A percentile compares a stretch with the other conserved stretches of the same genome.
These are phyloP conservation scores for Secale cereale DNA, from an alignment of 176 grass and related monocot genomes.

Conservation along the genomic window DNA sequence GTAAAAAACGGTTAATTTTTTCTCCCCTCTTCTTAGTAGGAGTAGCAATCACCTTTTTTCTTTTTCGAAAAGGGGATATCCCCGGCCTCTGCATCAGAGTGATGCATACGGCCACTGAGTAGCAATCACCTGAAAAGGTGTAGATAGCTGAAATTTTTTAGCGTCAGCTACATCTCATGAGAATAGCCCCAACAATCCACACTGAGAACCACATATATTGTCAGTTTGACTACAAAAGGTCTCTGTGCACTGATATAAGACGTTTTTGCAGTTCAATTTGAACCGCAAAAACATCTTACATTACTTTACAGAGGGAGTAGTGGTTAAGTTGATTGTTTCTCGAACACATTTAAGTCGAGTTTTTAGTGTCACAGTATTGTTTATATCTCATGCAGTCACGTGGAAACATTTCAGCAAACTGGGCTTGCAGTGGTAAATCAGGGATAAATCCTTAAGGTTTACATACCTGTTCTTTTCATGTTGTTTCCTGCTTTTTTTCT, in stretches of 20 bases:
- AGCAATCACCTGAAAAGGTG: conserved; percentile 17
- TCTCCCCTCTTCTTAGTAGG: not conserved
- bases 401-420: too few species aligned
- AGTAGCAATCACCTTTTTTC: conserved; percentile 20
- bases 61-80: too few species aligned
- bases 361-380: not conserved
- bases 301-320: not conserved
- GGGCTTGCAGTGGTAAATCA: too few species aligned
- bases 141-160: not conserved
- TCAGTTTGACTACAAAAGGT: not conserved
- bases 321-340: not conserved
- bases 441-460: too few species aligned
- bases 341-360: not conserved
- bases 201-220: not conserved
- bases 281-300: too few species aligned
- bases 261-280: too few species aligned
- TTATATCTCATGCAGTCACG: too few species aligned
- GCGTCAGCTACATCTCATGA: conserved; percentile 4
- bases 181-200: not conserved
- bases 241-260: too few species aligned
- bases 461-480: too few species aligned
- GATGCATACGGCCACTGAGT: too few species aligned
- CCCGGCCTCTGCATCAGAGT: too few species aligned
- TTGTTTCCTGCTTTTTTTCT: too few species aligned
- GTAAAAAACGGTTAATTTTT: not conserved